Base-by-base conservation (phyloP, 805 yeast species). In the Starmerella sirachaensis region DNA sequence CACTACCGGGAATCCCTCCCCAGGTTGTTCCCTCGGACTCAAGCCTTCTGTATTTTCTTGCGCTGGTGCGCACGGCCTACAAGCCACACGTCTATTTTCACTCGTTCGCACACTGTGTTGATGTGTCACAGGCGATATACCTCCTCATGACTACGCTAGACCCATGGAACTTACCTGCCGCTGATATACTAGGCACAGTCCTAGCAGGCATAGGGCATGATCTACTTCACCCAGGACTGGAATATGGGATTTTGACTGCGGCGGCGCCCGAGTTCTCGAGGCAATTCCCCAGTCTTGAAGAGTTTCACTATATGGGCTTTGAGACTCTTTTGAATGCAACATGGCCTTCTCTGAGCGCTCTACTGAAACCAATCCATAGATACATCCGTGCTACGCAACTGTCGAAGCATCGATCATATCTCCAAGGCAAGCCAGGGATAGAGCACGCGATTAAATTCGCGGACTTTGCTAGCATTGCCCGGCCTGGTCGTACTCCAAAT, bases 201-300 rank as follows among this genome's bases (percentile, higher is more conserved):
- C 63, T 86, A 10, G 81, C 94, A 0, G 91, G 94, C 1, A 61
- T 86, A 29, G 97, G 97, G 36, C 98, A 91, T 61, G 98, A 91
- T 58, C 74, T 82, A 22, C 94, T 95, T 17, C 98, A 91, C 58
- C 97, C 97, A 0, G 98, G 97, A 2, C 74, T 85, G n/a, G 84
- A 93, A 11, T 83, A 84, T 57, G 71, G 73, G 25, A 74, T 84
- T 47, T 61, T 88, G 56, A 61, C 65, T 18, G 64, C 70, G 41
- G 56, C 72, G 49, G 56, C 66, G 7, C 69, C 91, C 0, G 83
- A 84, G 9, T 65, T 84, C 18, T 72, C 88, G 2, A 55, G 59
- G 38, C 51, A 72, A 12, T 86, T 72, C 60, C 64, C 74, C 33
- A 75, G 75, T 46, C 65, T 91, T 49, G 98, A 91, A 59, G 74